Percentiles rank a stretch among this genome's conserved stretches.
Evolutionary conservation across 2,329 filamentous ascomycete genomes (phyloP).

Genomic region (Xylaria sp.): DNA sequence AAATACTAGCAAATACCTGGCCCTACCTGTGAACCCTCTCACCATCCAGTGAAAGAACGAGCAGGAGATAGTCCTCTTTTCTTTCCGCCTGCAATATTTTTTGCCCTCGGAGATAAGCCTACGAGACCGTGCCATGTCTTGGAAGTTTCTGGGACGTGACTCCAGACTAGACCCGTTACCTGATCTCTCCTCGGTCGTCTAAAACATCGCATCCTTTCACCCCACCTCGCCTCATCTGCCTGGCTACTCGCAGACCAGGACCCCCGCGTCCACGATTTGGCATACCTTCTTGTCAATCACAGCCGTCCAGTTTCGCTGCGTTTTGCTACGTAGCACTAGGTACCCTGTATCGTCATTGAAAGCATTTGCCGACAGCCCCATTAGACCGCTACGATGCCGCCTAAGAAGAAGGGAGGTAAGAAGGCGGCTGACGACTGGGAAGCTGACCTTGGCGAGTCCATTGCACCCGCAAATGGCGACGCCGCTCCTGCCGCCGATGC

Average conservation of each 20-base stretch:
- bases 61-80: conserved; percentile 9
- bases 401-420: conserved; percentile 90
- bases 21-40: conserved; percentile 16
- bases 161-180: conserved; percentile 20
- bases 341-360: neutral
- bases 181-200: conserved; percentile 17
- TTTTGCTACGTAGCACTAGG: conserved; percentile 5
- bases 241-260: neutral
- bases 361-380: conserved; percentile 1
- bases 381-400: conserved; percentile 73
- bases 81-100: conserved; percentile 14
- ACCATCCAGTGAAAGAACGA: conserved; percentile 22
- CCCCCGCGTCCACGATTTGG: neutral
- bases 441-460: conserved; percentile 84
- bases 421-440: conserved; percentile 96
- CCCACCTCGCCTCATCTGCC: conserved; percentile 24
- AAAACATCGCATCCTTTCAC: conserved; percentile 17
- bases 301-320: neutral
- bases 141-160: conserved; percentile 29
- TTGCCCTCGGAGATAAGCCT: conserved; percentile 26
- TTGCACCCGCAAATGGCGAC: conserved; percentile 64
- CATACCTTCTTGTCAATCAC: neutral
- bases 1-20: conserved; percentile 3
- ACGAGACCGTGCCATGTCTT: conserved; percentile 31
- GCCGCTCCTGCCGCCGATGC: conserved; percentile 53